Evolutionary conservation across 2,329 filamentous ascomycete species (phyloP).

Genomic region (Beauveria sp.): DNA sequence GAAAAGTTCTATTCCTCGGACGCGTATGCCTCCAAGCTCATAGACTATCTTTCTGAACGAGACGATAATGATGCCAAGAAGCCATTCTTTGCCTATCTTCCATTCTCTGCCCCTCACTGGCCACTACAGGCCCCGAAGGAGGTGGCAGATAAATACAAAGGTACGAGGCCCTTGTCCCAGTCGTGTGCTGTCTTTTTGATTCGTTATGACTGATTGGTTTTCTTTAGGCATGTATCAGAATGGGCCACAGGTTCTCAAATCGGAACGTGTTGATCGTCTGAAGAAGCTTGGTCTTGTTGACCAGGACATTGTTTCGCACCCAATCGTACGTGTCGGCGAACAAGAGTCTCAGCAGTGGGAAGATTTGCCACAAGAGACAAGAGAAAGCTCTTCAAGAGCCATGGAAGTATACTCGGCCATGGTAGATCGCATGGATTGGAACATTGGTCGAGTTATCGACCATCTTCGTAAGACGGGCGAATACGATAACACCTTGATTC

Average conservation of each 20-base stretch:
- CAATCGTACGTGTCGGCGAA: conserved; percentile 36
- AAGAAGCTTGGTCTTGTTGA: conserved; percentile 50
- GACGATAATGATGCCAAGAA: conserved; percentile 24
- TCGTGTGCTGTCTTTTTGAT: too few species aligned
- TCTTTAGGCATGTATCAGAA: conserved; percentile 42
- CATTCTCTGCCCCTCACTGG: conserved; percentile 58
- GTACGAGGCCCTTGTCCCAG: conserved; percentile 16
- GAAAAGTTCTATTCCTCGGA: conserved; percentile 48
- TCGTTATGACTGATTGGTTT: not conserved
- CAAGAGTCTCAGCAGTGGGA: conserved; percentile 38
- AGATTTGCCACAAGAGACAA: conserved; percentile 37
- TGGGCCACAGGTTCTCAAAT: conserved; percentile 48
- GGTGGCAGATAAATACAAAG: conserved; percentile 48
- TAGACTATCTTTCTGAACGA: conserved; percentile 45
- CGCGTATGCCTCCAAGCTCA: conserved; percentile 44
- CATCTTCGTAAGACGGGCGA: conserved; percentile 49
- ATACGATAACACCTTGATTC: conserved; percentile 55
- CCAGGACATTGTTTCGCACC: conserved; percentile 41
- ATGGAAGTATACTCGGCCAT: conserved; percentile 60
- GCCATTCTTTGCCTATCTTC: conserved; percentile 53
- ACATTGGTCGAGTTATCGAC: conserved; percentile 51
- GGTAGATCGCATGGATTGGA: conserved; percentile 54
- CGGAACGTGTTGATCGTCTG: conserved; percentile 44
- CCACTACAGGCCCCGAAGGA: conserved; percentile 51
- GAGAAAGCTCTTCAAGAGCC: conserved; percentile 39